Evolutionary conservation across 305 asterid genomes (phyloP).

Genomic region (Plantago coronopus): DNA sequence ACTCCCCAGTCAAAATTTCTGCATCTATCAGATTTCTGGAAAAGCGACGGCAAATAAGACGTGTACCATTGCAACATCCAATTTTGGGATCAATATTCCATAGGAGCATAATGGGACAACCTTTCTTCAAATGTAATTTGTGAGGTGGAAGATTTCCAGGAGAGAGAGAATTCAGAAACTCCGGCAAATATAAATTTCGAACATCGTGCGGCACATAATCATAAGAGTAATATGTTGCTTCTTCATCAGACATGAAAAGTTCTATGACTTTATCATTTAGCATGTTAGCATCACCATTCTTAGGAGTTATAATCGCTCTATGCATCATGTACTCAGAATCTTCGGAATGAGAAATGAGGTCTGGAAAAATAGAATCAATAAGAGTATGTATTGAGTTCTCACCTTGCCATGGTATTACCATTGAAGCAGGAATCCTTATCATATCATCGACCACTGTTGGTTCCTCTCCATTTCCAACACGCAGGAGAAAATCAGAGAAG

Average conservation of each 20-base stretch:
- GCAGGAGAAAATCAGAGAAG: neutral
- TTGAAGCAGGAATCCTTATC: neutral
- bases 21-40: neutral
- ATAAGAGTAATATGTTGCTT: neutral
- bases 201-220: neutral
- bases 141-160: too few relatives aligned
- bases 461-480: slow-evolving; percentile 1
- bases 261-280: neutral
- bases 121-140: too few relatives aligned
- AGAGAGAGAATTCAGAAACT: too few relatives aligned
- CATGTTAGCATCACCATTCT: neutral
- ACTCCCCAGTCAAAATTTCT: neutral
- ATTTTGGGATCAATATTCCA: too few relatives aligned
- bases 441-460: neutral
- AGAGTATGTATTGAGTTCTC: neutral
- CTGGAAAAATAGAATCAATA: neutral
- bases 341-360: neutral
- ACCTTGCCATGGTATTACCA: neutral
- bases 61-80: too few relatives aligned
- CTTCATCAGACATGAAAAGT: neutral
- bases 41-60: neutral
- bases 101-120: too few relatives aligned
- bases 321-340: neutral
- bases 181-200: neutral
- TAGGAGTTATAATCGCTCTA: neutral